Evolutionary conservation across 305 asterid species (phyloP), one percentile per base, ranked within the genome.

Genomic region (Petunia hybrid): DNA sequence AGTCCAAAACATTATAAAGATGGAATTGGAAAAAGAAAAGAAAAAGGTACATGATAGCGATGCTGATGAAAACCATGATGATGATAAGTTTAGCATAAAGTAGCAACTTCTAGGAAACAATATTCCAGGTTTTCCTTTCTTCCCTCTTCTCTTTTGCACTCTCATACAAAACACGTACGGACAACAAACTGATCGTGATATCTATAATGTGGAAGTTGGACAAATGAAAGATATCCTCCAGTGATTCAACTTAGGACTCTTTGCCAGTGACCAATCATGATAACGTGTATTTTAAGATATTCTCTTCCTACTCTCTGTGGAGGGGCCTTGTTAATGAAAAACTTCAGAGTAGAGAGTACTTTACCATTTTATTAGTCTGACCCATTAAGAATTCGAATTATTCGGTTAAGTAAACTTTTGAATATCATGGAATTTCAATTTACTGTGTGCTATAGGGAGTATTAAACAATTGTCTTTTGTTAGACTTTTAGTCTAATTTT

Each of bases 221-320:
- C 77, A 22, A 60, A 71, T 46, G 61, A 10, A 71, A 71, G 61
- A n/a, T n/a, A 71, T 71, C 77, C 3, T 48, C 61, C 43, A 71
- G 31, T 31, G 42, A 70, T 35, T 48, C 77, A 48, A 71, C 62
- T 48, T 46, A 48, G 13, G 77, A 71, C 77, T 48, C 77, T 48
- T 51, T 71, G 45, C 62, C 77, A 46, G 6, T 71, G 45, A 71
- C 77, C 62, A 10, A 35, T 71, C 77, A 46, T 35, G 4, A 48
- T 71, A 35, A 71, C 77, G 62, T 48, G 62, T 48, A 60, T 1
- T 12, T 71, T 48, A 48, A 71, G 45, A 71, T 48, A 42, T 67
- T 6, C 38, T 1, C 6, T 31, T 3, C 31, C 31, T 22, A n/a
- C n/a, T n/a, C n/a, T n/a, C n/a, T n/a, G n/a, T n/a, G n/a, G n/a